phyloP scores from a whole-genome alignment of 192 early-diverging fungal genomes.

The Paraglomus brasilianum region DNA sequence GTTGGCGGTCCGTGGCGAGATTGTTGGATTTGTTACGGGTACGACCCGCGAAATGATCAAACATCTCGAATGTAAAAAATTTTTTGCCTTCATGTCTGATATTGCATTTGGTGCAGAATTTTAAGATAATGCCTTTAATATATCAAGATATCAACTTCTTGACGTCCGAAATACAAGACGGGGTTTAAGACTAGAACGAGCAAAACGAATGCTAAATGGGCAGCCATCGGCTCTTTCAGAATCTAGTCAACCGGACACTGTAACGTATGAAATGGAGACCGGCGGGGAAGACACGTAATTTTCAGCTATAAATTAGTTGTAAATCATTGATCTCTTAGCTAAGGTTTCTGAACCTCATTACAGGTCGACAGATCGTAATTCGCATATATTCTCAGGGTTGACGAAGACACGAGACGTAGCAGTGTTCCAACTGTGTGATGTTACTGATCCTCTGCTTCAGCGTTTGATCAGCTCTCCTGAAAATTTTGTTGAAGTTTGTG shows the following conservation, averaged over 20 bases:
- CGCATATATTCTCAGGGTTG: constrained; percentile 30
- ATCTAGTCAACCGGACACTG: background rate
- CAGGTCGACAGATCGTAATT: background rate
- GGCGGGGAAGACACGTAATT: constrained; percentile 6
- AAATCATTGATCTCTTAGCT: background rate
- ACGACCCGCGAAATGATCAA: constrained; percentile 39
- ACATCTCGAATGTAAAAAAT: constrained; percentile 31
- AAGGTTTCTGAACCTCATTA: constrained; percentile 10
- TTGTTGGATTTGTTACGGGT: constrained; percentile 49
- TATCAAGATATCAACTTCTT: constrained; percentile 25
- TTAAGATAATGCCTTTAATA: background rate
- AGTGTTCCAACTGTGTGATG: constrained; percentile 35
- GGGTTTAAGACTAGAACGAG: constrained; percentile 8
- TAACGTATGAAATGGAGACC: background rate
- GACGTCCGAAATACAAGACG: constrained; percentile 21
- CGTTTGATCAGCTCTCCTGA: constrained; percentile 29
- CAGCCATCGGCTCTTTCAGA: background rate
- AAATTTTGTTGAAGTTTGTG: constrained; percentile 12
- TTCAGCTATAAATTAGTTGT: constrained; percentile 25
- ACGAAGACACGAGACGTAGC: background rate
- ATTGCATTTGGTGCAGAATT: background rate
- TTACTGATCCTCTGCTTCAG: constrained; percentile 34
- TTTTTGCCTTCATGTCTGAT: background rate
- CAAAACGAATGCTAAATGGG: constrained; percentile 10
- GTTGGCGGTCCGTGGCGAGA: constrained; percentile 48